These are phyloP conservation scores for Rosa lucieae DNA, from an alignment of 306 rosid species.

Conservation along the genomic window DNA sequence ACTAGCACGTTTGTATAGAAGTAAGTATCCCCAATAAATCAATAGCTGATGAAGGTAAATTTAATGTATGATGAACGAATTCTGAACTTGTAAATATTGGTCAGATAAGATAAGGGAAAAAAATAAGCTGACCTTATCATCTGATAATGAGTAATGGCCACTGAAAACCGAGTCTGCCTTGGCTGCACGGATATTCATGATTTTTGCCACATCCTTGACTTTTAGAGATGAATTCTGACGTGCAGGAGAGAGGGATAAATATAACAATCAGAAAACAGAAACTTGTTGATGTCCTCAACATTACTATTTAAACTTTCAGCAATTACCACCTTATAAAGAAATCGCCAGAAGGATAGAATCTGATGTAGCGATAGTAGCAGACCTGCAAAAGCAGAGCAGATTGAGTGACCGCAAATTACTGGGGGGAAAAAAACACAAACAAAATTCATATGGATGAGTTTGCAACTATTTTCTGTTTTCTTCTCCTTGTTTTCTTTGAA, in stretches of 20 bases:
- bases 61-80: not conserved
- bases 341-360: conserved; percentile 89
- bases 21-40: not conserved
- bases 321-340: conserved; percentile 78
- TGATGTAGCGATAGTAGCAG: conserved; percentile 86
- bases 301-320: conserved; percentile 12
- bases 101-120: not conserved
- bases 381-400: conserved; percentile 56
- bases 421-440: not conserved
- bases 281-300: not conserved
- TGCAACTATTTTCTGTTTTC: not conserved
- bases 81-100: not conserved
- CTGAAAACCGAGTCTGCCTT: conserved; percentile 64
- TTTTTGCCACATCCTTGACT: conserved; percentile 79
- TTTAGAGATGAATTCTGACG: conserved; percentile 86
- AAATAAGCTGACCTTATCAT: conserved; percentile 66
- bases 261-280: conserved; percentile 24
- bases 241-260: conserved; percentile 24
- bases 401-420: not conserved
- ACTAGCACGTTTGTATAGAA: not conserved
- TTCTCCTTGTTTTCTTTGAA: too few relatives aligned
- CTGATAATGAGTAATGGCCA: conserved; percentile 83
- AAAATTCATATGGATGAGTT: not conserved
- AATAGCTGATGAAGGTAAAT: conserved; percentile 6
- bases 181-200: conserved; percentile 77